A percentile compares a stretch with the other conserved stretches of the same genome.
Conservation (phyloP, 176 grass and related monocot species). For the Miscanthus lutarioriparius region DNA sequence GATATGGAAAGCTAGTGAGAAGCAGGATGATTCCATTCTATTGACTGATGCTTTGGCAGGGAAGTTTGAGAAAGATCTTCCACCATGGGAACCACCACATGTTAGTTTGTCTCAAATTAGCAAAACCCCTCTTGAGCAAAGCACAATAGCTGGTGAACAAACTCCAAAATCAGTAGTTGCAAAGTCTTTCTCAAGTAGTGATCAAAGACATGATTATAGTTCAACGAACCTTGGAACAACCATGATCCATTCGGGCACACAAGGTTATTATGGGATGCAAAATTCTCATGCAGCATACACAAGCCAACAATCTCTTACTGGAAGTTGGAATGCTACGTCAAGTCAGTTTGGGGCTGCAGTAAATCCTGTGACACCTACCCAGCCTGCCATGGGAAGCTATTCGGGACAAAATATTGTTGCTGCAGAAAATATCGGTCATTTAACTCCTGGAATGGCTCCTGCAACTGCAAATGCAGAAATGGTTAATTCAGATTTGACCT, state of each 20-base stretch:
- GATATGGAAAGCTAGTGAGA: slow-evolving; percentile 85
- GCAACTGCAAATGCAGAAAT: slow-evolving; percentile 26
- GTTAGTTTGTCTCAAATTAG: slow-evolving; percentile 40
- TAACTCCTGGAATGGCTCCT: slow-evolving; percentile 35
- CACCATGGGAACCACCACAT: slow-evolving; percentile 57
- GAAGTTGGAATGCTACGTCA: slow-evolving; percentile 44
- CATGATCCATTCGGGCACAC: slow-evolving; percentile 37
- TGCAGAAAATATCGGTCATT: slow-evolving; percentile 43
- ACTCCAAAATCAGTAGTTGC: slow-evolving; percentile 39
- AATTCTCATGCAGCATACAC: slow-evolving; percentile 44
- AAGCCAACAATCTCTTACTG: slow-evolving; percentile 47
- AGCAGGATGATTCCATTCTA: slow-evolving; percentile 85
- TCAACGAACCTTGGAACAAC: slow-evolving; percentile 40
- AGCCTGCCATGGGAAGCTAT: slow-evolving; percentile 36
- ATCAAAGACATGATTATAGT: slow-evolving; percentile 36
- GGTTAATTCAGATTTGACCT: slow-evolving; percentile 21
- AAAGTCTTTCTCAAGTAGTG: slow-evolving; percentile 35
- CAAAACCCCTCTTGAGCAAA: slow-evolving; percentile 29
- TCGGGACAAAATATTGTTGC: slow-evolving; percentile 36
- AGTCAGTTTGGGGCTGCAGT: slow-evolving; percentile 42
- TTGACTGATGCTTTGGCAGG: slow-evolving; percentile 84
- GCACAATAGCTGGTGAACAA: slow-evolving; percentile 33
- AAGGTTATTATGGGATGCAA: slow-evolving; percentile 50
- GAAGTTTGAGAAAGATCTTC: slow-evolving; percentile 83
- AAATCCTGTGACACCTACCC: slow-evolving; percentile 40